Conservation (phyloP, 2,329 filamentous ascomycete species). For the Monosporascus sp. region DNA sequence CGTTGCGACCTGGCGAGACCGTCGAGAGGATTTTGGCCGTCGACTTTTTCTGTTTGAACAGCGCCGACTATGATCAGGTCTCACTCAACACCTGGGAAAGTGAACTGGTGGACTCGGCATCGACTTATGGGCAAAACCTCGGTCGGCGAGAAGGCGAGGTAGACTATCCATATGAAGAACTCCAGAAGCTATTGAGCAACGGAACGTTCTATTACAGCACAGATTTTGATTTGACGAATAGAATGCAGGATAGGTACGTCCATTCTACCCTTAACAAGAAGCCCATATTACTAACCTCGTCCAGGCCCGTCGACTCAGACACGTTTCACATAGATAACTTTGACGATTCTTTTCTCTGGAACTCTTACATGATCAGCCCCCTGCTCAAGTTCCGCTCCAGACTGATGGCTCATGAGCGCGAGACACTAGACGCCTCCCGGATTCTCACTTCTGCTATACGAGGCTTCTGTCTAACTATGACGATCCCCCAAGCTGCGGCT, state of each 20-base stretch:
- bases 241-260: slow-evolving; percentile 75
- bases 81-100: slow-evolving; percentile 48
- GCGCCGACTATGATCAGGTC: slow-evolving; percentile 78
- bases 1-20: slow-evolving; percentile 79
- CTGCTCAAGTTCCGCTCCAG: slow-evolving; percentile 84
- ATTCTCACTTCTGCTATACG: slow-evolving; percentile 92
- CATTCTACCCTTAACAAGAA: slow-evolving; percentile 8
- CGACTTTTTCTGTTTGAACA: slow-evolving; percentile 90
- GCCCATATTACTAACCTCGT: slow-evolving; percentile 13
- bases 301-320: slow-evolving; percentile 66
- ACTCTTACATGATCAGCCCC: slow-evolving; percentile 96
- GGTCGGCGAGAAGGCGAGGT: slow-evolving; percentile 65
- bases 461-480: slow-evolving; percentile 84
- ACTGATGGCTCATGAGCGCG: slow-evolving; percentile 68
- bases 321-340: slow-evolving; percentile 89
- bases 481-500: slow-evolving; percentile 71
- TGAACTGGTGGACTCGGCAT: slow-evolving; percentile 42
- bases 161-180: slow-evolving; percentile 83
- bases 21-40: slow-evolving; percentile 83
- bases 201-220: slow-evolving; percentile 97
- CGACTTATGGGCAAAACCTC: slow-evolving; percentile 45
- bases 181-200: slow-evolving; percentile 88
- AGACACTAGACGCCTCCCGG: slow-evolving; percentile 76
- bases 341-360: slow-evolving; percentile 92
- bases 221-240: slow-evolving; percentile 95